Conservation (phyloP, 2,329 filamentous ascomycete genomes). For the Orbilia quercus region DNA sequence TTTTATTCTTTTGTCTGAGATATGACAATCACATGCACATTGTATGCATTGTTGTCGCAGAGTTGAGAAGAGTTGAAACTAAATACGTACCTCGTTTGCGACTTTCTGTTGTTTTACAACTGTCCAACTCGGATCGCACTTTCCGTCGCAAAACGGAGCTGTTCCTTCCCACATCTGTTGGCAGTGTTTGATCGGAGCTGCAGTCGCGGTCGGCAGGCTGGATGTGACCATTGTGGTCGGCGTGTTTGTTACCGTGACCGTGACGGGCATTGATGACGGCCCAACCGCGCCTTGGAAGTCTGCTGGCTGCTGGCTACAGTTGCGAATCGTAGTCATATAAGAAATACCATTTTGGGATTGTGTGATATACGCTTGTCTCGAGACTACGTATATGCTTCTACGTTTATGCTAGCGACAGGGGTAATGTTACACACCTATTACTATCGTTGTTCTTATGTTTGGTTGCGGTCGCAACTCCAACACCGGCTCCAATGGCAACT, state of each 20-base stretch:
- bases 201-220: conserved; percentile 7
- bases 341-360: not conserved
- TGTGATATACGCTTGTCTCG: too few species aligned
- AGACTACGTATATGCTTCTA: not conserved
- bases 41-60: not conserved
- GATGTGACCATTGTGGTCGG: conserved; percentile 18
- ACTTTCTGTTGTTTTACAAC: conserved; percentile 15
- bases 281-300: conserved; percentile 11
- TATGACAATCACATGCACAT: not conserved
- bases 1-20: too few species aligned
- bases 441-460: conserved; percentile 15
- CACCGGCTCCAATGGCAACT: conserved; percentile 14
- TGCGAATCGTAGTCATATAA: not conserved
- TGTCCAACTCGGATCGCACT: conserved; percentile 27
- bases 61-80: not conserved
- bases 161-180: conserved; percentile 41
- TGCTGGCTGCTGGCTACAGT: conserved; percentile 7
- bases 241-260: conserved; percentile 10
- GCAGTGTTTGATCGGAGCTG: conserved; percentile 26
- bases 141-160: conserved; percentile 33
- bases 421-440: conserved; percentile 1
- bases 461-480: conserved; percentile 23
- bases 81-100: conserved; percentile 17
- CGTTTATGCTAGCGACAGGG: too few species aligned
- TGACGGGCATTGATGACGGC: not conserved